These are phyloP conservation scores for Vanderwaltozyma tropicalis DNA, from an alignment of 805 yeast genomes.

Conservation along the genomic window DNA sequence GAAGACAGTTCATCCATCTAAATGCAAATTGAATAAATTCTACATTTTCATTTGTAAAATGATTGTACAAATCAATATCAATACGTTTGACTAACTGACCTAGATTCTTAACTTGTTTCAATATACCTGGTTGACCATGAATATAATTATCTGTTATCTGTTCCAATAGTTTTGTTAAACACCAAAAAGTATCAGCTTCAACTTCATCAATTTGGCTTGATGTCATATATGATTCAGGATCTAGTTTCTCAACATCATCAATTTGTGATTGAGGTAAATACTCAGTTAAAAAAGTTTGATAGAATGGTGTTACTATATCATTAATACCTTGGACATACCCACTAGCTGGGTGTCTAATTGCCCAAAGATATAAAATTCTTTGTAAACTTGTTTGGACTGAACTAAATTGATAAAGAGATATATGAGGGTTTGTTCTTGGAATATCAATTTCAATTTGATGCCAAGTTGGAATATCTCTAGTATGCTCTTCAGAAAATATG, in stretches of 20 bases:
- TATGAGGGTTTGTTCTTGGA: constrained; percentile 84
- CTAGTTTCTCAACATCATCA: constrained; percentile 44
- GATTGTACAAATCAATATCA: constrained; percentile 61
- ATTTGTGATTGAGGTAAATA: constrained; percentile 39
- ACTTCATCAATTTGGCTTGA: constrained; percentile 51
- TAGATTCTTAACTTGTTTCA: constrained; percentile 78
- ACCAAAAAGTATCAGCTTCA: constrained; percentile 97
- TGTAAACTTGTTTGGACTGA: constrained; percentile 73
- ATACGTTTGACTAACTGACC: constrained; percentile 70
- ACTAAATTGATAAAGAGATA: constrained; percentile 56
- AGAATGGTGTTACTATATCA: constrained; percentile 88
- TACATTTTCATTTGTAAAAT: constrained; percentile 71
- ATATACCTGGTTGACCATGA: constrained; percentile 96
- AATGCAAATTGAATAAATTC: constrained; percentile 93
- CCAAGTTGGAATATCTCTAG: constrained; percentile 71
- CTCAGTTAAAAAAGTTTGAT: constrained; percentile 68
- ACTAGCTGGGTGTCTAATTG: constrained; percentile 91
- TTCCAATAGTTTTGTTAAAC: constrained; percentile 79
- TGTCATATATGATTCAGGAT: constrained; percentile 50
- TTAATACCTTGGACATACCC: constrained; percentile 98
- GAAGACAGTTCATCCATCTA: constrained; percentile 96
- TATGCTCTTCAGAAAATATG: constrained; percentile 41
- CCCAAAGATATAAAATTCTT: constrained; percentile 82
- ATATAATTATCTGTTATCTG: constrained; percentile 95
- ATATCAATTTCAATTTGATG: constrained; percentile 94